A percentile compares a stretch with the other conserved stretches of the same genome.
These are phyloP conservation scores for Komagataella kurtzmanii DNA, from an alignment of 805 yeast genomes.

Conservation along the genomic window DNA sequence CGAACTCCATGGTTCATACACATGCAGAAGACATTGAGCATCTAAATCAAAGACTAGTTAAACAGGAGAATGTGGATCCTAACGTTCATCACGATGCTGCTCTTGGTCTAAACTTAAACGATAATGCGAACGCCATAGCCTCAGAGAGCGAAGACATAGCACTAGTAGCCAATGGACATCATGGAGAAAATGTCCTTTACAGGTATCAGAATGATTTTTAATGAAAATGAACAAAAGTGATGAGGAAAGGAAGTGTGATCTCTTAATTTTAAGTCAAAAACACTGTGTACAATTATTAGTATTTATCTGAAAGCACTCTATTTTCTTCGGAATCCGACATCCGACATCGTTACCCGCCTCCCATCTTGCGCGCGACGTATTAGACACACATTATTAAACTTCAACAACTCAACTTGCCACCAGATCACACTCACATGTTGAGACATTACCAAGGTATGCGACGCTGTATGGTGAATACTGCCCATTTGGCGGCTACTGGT, in stretches of 20 bases:
- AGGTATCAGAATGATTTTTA: conserved; percentile 14
- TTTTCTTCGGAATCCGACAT: background rate
- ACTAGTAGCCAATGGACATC: conserved; percentile 20
- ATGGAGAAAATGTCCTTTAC: conserved; percentile 17
- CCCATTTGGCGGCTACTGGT: background rate
- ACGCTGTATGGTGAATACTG: background rate
- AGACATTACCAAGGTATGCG: background rate
- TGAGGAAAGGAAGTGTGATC: background rate
- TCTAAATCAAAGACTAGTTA: background rate
- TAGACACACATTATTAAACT: background rate
- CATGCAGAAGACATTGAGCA: background rate
- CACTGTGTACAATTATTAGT: background rate
- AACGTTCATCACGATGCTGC: conserved; percentile 16
- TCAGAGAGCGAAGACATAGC: conserved; percentile 20
- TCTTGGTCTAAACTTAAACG: conserved; percentile 14
- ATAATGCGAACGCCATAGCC: conserved; percentile 16
- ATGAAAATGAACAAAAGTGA: background rate
- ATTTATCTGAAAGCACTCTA: no score
- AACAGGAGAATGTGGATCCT: conserved; percentile 3
- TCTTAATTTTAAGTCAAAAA: background rate
- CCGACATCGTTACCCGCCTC: background rate
- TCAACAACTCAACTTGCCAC: background rate
- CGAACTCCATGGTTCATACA: background rate
- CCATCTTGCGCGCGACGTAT: background rate
- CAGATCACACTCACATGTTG: background rate